Conservation (phyloP, 2,329 filamentous ascomycete species). For the Diaporthe sp. region DNA sequence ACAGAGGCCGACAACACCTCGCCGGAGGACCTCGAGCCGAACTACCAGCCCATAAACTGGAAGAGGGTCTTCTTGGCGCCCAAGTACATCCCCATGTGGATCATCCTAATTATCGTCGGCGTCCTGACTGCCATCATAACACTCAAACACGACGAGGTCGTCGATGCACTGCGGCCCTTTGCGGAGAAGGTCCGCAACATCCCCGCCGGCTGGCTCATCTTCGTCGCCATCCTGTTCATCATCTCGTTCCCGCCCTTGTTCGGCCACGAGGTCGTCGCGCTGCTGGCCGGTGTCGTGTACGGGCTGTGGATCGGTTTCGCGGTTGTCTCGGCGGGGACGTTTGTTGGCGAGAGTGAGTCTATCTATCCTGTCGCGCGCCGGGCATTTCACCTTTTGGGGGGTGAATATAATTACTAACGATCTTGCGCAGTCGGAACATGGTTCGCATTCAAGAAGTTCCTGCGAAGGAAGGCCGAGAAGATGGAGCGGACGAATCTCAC, state of each 20-base stretch:
- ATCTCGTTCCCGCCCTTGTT: conserved; percentile 60
- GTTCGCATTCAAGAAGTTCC: conserved; percentile 57
- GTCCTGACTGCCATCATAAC: conserved; percentile 52
- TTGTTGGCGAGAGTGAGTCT: conserved; percentile 55
- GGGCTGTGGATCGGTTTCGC: conserved; percentile 58
- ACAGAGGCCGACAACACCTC: conserved; percentile 23
- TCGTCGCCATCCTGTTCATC: conserved; percentile 54
- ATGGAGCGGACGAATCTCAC: conserved; percentile 57
- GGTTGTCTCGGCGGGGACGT: conserved; percentile 57
- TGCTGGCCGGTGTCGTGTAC: conserved; percentile 58
- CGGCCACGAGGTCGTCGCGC: conserved; percentile 57
- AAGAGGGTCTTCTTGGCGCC: conserved; percentile 52
- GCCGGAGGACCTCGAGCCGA: conserved; percentile 45
- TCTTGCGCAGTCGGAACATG: conserved; percentile 52
- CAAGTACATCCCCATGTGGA: conserved; percentile 51
- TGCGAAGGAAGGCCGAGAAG: conserved; percentile 53
- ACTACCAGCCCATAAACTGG: conserved; percentile 54
- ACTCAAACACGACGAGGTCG: conserved; percentile 56
- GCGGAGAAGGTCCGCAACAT: conserved; percentile 55
- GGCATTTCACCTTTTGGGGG: too few relatives aligned
- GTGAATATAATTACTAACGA: conserved; percentile 4
- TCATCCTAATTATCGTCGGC: conserved; percentile 47
- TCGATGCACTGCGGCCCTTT: conserved; percentile 53
- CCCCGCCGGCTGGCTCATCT: conserved; percentile 57
- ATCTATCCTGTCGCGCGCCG: not conserved